These are phyloP conservation scores for Paracoccidioides brasiliensis DNA, from an alignment of 2,329 filamentous ascomycete species.

Conservation along the genomic window DNA sequence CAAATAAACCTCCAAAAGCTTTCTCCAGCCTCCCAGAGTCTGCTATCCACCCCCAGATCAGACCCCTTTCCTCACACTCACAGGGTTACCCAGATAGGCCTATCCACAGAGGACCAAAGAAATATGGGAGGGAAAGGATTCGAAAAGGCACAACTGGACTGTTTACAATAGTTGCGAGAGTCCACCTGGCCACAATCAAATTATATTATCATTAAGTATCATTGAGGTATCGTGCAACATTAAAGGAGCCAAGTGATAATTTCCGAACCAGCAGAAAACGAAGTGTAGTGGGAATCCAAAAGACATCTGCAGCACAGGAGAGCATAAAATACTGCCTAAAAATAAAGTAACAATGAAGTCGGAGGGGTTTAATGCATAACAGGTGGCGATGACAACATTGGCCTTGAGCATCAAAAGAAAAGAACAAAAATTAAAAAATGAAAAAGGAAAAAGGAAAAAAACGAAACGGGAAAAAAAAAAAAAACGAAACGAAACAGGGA, in stretches of 20 bases:
- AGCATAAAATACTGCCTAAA: background rate
- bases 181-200: background rate
- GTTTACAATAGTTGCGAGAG: background rate
- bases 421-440: no score
- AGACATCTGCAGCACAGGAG: background rate
- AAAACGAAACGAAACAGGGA: background rate
- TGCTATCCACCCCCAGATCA: no score
- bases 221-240: constrained; percentile 1
- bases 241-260: background rate
- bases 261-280: background rate
- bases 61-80: no score
- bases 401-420: background rate
- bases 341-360: background rate
- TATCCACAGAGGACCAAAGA: no score
- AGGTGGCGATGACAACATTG: background rate
- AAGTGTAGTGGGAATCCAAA: background rate
- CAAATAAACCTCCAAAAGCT: no score
- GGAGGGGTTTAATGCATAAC: background rate
- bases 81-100: no score
- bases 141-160: no score
- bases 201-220: constrained; percentile 4
- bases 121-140: no score
- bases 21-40: no score
- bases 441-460: background rate
- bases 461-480: background rate